Evolutionary conservation across 768 basidiomycete genomes (phyloP).

Genomic region (Agaricus bisporus): DNA sequence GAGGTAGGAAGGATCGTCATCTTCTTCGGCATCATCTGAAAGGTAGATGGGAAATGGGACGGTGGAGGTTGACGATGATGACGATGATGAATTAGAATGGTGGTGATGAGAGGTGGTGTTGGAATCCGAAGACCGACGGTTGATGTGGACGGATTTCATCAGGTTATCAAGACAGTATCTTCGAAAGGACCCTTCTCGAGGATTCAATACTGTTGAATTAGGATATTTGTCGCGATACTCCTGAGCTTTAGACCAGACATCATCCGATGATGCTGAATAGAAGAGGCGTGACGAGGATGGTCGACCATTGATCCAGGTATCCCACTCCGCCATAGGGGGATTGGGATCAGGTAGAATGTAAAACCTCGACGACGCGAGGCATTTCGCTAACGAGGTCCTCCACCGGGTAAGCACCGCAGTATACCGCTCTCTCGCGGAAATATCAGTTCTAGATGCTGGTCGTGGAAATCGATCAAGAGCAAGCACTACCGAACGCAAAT

Average conservation of each 20-base stretch:
- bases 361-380: constrained; percentile 1
- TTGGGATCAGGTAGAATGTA: constrained; percentile 6
- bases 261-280: background rate
- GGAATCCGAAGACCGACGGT: background rate
- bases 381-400: constrained; percentile 2
- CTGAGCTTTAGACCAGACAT: constrained; percentile 1
- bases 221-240: background rate
- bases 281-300: too few species aligned
- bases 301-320: background rate
- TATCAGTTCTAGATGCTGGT: background rate
- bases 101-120: background rate
- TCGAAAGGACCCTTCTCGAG: background rate
- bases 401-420: background rate
- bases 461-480: constrained; percentile 3
- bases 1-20: too few species aligned
- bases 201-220: constrained; percentile 4
- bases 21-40: too few species aligned
- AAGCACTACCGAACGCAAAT: constrained; percentile 1
- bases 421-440: background rate
- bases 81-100: background rate
- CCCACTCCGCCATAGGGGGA: constrained; percentile 2
- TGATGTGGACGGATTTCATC: background rate
- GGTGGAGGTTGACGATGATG: too few species aligned
- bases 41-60: too few species aligned
- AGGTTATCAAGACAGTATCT: background rate